Base-by-base conservation (phyloP, 441 rosid genomes). In the Gossypium lobatum region DNA sequence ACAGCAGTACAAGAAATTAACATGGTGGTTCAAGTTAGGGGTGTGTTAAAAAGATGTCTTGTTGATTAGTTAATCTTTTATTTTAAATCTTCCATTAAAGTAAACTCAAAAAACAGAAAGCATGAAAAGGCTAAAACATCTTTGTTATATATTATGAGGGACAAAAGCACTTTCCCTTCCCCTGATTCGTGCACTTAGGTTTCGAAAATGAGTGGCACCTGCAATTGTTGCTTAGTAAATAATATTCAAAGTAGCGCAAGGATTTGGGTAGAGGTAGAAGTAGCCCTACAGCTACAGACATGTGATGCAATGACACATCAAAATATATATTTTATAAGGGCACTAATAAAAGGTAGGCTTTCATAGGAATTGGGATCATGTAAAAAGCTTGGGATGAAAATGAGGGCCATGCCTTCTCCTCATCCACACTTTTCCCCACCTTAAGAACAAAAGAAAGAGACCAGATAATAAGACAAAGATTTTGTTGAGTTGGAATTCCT, bases 341-440 rank as follows among this genome's bases (percentile, higher is more conserved):
- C 55, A 65, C 55, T 13, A 42, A n/a, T 53, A 42, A 13, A 64
- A 42, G 54, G 7, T 23, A 6, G 55, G 34, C 34, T 57, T 57
- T 39, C 55, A 16, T n/a, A 0, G 65, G 65, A 55, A 58, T 71
- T 20, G 13, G 73, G 34, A 31, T 65, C 16, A 20, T 70, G 63
- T 17, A 31, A 70, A 57, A 57, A 21, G 46, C 16, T 18, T 18
- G 37, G 61, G 66, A 23, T 42, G 20, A 71, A 71, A 71, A 59
- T 71, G 23, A 71, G 74, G 67, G 17, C 45, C 66, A 39, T 59
- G 55, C 34, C 66, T 42, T 18, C 53, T n/a, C 65, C 53, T 61
- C 45, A 10, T 28, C 42, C 69, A 17, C 26, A 25, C 50, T 37
- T 37, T 63, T 63, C 67, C 48, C 25, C 67, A 37, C 50, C 48